Evolutionary conservation across 768 basidiomycete species (phyloP).

Genomic region (Solioccasus polychromus): DNA sequence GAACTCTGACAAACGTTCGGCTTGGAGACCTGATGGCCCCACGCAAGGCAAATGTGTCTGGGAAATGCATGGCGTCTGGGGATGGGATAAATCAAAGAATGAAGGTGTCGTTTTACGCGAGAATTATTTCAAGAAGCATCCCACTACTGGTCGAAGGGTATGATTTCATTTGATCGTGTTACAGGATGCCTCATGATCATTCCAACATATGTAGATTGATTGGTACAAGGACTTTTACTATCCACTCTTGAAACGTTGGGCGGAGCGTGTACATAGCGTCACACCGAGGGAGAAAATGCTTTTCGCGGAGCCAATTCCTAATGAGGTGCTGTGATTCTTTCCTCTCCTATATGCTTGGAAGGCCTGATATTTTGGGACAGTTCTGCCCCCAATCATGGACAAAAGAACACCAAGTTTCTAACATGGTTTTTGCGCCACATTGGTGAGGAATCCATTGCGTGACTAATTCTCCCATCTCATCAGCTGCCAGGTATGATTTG

Average conservation of each 20-base stretch:
- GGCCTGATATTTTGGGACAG: slow-evolving; percentile 36
- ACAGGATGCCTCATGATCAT: not conserved
- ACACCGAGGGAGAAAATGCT: slow-evolving; percentile 54
- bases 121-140: slow-evolving; percentile 78
- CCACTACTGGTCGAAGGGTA: slow-evolving; percentile 60
- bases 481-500: slow-evolving; percentile 76
- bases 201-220: slow-evolving; percentile 51
- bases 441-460: slow-evolving; percentile 44
- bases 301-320: slow-evolving; percentile 88
- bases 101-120: slow-evolving; percentile 76
- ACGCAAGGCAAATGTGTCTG: slow-evolving; percentile 73
- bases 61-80: slow-evolving; percentile 94
- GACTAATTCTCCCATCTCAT: not conserved
- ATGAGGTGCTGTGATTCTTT: slow-evolving; percentile 60
- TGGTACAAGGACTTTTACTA: slow-evolving; percentile 88
- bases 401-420: slow-evolving; percentile 52
- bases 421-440: slow-evolving; percentile 73
- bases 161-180: slow-evolving; percentile 3
- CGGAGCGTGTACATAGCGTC: slow-evolving; percentile 49
- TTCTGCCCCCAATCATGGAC: slow-evolving; percentile 82
- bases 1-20: slow-evolving; percentile 56
- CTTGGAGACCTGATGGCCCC: slow-evolving; percentile 75
- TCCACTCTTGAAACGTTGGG: slow-evolving; percentile 72
- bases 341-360: not conserved
- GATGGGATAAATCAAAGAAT: slow-evolving; percentile 67